Conservation (phyloP, 202 grass and related monocot species). For the Brachypodium distachyon region DNA sequence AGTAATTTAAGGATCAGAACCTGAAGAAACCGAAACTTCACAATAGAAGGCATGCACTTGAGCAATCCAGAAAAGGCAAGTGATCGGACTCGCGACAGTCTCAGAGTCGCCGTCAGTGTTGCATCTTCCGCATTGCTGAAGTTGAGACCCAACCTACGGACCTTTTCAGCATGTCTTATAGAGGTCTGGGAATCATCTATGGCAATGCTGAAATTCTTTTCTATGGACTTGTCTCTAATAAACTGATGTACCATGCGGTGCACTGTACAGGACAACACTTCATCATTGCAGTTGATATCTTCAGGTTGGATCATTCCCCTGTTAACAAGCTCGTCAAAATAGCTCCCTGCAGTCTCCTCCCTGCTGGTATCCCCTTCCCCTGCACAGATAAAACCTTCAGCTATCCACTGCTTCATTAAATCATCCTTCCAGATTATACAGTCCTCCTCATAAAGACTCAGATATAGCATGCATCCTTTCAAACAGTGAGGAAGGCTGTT, state of each 20-base stretch:
- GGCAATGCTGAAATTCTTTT: not conserved
- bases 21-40: not conserved
- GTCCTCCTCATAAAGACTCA: not conserved
- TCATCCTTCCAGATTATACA: not conserved
- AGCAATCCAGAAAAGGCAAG: not conserved
- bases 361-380: not conserved
- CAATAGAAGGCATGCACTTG: no score
- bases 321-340: slow-evolving; percentile 12
- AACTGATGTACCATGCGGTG: slow-evolving; percentile 1
- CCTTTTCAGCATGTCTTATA: not conserved
- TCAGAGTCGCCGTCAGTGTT: not conserved
- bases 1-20: not conserved
- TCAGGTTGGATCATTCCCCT: not conserved
- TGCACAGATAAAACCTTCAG: not conserved
- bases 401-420: slow-evolving; percentile 12
- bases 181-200: not conserved
- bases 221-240: not conserved
- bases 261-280: slow-evolving; percentile 3
- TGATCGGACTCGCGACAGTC: not conserved
- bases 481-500: not conserved
- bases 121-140: not conserved
- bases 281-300: not conserved
- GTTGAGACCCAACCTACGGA: not conserved
- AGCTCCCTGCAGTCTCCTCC: not conserved
- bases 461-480: slow-evolving; percentile 5